Evolutionary conservation across 179 eudicot genomes (phyloP).

Genomic region (Amaranthus tricolor): DNA sequence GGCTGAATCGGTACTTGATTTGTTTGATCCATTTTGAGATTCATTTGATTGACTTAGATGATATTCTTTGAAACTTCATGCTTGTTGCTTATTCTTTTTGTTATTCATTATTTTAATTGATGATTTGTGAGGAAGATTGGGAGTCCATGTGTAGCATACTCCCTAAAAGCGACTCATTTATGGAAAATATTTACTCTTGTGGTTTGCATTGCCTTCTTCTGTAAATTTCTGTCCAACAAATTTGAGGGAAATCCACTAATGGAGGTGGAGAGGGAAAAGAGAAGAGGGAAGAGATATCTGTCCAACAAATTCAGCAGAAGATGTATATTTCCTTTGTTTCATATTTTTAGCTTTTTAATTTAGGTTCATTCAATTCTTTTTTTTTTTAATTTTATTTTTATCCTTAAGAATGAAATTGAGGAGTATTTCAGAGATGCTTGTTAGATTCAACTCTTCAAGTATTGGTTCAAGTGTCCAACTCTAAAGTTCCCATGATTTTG

Average conservation of each 20-base stretch:
- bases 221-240: too few relatives aligned
- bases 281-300: too few relatives aligned
- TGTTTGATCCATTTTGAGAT: too few relatives aligned
- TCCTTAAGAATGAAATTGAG: not conserved
- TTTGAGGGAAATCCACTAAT: not conserved
- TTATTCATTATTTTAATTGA: not conserved
- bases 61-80: not conserved
- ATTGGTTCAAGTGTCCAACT: too few relatives aligned
- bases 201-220: not conserved
- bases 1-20: conserved; percentile 10
- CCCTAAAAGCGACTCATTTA: too few relatives aligned
- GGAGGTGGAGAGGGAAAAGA: not conserved
- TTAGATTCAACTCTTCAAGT: too few relatives aligned
- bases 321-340: too few relatives aligned
- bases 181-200: too few relatives aligned
- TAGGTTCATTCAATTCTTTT: not conserved
- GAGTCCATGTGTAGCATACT: too few relatives aligned
- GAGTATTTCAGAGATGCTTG: too few relatives aligned
- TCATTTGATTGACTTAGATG: not conserved
- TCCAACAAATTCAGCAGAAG: too few relatives aligned
- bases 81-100: not conserved
- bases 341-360: not conserved
- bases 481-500: too few relatives aligned
- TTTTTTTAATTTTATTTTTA: not conserved
- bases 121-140: not conserved